Percentiles rank a stretch among this genome's conserved stretches.
These are phyloP conservation scores for Oenanthe javanica DNA, from an alignment of 140 eudicot species.

Conservation along the genomic window DNA sequence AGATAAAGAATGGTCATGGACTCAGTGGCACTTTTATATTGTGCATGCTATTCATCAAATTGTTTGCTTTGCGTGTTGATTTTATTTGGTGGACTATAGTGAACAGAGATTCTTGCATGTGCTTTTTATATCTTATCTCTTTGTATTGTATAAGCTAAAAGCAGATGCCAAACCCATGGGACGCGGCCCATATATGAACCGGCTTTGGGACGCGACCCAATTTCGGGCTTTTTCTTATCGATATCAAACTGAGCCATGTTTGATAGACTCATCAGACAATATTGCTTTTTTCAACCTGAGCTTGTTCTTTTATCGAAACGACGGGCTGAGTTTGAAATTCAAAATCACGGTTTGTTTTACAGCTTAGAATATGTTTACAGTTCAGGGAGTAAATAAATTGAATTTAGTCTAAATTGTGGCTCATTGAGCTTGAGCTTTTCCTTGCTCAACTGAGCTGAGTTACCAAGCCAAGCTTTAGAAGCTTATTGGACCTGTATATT, in stretches of 20 bases:
- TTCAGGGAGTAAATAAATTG: background rate
- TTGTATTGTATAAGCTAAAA: background rate
- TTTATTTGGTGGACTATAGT: background rate
- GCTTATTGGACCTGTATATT: too few species aligned
- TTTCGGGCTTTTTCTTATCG: background rate
- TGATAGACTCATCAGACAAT: background rate
- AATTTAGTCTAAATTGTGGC: background rate
- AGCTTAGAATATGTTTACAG: background rate
- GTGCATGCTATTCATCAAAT: background rate
- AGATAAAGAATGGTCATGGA: background rate
- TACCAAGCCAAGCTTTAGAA: too few species aligned
- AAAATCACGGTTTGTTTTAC: background rate
- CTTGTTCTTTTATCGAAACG: background rate
- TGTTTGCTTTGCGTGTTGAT: background rate
- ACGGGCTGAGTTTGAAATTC: background rate
- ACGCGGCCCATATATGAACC: background rate
- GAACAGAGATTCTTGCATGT: background rate
- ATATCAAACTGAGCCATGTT: background rate
- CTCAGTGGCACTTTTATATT: background rate
- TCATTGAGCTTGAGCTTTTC: background rate
- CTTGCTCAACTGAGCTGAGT: background rate
- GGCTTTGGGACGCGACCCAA: background rate
- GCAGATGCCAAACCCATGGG: background rate
- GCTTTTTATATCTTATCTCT: background rate
- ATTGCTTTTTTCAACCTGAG: background rate